Evolutionary conservation across 352 stramenopile species (phyloP).

Genomic region (Globisporangium irregulare): DNA sequence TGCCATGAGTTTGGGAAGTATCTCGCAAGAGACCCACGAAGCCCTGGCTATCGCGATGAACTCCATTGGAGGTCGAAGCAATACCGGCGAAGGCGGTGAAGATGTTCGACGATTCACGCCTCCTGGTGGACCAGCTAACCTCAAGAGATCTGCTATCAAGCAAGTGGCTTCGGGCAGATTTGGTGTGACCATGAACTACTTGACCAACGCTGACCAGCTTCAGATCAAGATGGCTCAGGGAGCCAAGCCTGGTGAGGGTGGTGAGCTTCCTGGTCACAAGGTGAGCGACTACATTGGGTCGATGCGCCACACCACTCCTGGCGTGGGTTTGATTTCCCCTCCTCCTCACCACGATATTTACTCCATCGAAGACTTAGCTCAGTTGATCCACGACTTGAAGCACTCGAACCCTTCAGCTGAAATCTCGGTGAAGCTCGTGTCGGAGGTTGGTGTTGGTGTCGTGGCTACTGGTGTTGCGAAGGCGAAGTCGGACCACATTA

Average conservation of each 20-base stretch:
- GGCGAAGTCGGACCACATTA: constrained; percentile 94
- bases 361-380: constrained; percentile 97
- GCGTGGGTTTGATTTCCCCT: constrained; percentile 95
- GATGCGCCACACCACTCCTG: constrained; percentile 95
- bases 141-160: constrained; percentile 92
- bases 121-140: constrained; percentile 37
- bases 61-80: constrained; percentile 90
- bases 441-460: constrained; percentile 95
- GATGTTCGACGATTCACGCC: constrained; percentile 79
- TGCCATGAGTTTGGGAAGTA: constrained; percentile 95
- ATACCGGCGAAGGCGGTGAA: constrained; percentile 96
- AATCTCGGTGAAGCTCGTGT: constrained; percentile 96
- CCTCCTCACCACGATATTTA: constrained; percentile 98
- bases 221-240: constrained; percentile 99
- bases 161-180: constrained; percentile 95
- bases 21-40: constrained; percentile 95
- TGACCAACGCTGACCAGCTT: constrained; percentile 96
- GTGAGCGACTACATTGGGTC: constrained; percentile 95
- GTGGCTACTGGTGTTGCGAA: constrained; percentile 91
- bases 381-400: constrained; percentile 98
- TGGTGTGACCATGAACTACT: constrained; percentile 96
- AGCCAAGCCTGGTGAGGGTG: constrained; percentile 95
- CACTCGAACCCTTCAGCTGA: constrained; percentile 92
- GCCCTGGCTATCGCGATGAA: constrained; percentile 96
- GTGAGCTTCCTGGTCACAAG: constrained; percentile 96